Conservation (phyloP, 768 basidiomycete species). For the Tricholoma furcatifolium region DNA sequence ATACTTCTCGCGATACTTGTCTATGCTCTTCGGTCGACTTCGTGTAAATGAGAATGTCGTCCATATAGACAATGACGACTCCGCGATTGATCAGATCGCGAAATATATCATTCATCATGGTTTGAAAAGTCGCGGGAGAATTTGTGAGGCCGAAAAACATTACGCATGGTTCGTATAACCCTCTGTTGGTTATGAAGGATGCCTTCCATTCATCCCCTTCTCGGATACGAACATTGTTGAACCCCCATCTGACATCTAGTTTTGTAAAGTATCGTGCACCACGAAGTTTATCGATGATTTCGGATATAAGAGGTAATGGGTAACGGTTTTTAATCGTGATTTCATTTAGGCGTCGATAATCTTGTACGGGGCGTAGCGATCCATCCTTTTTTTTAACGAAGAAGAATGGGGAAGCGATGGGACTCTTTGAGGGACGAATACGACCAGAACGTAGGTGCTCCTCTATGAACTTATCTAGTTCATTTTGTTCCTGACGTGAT, state of each 20-base stretch:
- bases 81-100: constrained; percentile 24
- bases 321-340: constrained; percentile 30
- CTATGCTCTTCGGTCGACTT: constrained; percentile 20
- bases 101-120: constrained; percentile 37
- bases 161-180: constrained; percentile 34
- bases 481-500: no score
- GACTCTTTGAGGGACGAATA: no score
- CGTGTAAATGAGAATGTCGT: constrained; percentile 39
- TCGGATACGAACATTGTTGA: constrained; percentile 33
- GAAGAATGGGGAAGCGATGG: constrained; percentile 15
- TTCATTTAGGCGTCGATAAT: constrained; percentile 30
- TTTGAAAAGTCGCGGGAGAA: constrained; percentile 28
- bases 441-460: no score
- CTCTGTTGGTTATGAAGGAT: constrained; percentile 33
- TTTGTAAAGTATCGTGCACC: constrained; percentile 28
- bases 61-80: constrained; percentile 34
- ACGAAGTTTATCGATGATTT: constrained; percentile 25
- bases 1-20: constrained; percentile 14
- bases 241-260: constrained; percentile 39
- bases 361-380: constrained; percentile 23
- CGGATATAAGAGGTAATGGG: constrained; percentile 28
- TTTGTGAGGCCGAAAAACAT: constrained; percentile 41
- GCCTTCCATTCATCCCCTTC: constrained; percentile 42
- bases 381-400: constrained; percentile 26
- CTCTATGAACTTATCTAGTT: no score